Evolutionary conservation across 352 stramenopile genomes (phyloP).

Genomic region (Phytopythium sindhum): DNA sequence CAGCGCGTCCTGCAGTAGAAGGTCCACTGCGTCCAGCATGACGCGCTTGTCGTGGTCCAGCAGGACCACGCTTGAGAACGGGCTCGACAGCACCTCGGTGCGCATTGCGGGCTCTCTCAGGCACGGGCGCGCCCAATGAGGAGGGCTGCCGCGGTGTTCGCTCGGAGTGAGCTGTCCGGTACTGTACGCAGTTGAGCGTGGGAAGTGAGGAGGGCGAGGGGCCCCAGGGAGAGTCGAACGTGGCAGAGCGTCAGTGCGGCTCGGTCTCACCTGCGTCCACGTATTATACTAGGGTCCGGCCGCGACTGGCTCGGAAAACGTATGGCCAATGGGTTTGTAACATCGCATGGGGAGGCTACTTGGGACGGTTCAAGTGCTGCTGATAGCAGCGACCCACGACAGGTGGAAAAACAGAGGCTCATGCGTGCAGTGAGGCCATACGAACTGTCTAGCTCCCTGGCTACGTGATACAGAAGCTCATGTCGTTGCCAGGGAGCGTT

Average conservation of each 20-base stretch:
- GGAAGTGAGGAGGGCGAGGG: background rate
- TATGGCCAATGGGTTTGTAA: background rate
- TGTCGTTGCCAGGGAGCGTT: too few species aligned
- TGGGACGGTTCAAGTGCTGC: too few species aligned
- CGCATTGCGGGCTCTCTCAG: background rate
- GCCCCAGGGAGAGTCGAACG: background rate
- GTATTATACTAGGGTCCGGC: too few species aligned
- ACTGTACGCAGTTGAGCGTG: background rate
- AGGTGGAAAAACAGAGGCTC: too few species aligned
- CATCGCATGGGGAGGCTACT: too few species aligned
- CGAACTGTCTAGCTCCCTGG: too few species aligned
- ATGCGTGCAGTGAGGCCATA: too few species aligned
- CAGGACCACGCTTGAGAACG: constrained; percentile 27
- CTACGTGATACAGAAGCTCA: too few species aligned
- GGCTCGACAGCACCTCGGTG: constrained; percentile 17
- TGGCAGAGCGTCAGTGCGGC: background rate
- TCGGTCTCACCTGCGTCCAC: background rate
- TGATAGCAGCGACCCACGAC: too few species aligned
- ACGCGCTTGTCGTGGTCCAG: constrained; percentile 5
- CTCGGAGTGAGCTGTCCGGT: background rate
- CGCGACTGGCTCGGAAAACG: background rate
- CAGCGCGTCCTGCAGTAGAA: constrained; percentile 12
- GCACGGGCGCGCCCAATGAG: background rate
- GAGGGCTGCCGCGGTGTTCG: too few species aligned
- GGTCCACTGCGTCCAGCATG: constrained; percentile 4